Percentiles rank a stretch among this genome's conserved stretches.
These are phyloP conservation scores for Lithospermum erythrorhizon DNA, from an alignment of 257 asterid species.

Conservation along the genomic window DNA sequence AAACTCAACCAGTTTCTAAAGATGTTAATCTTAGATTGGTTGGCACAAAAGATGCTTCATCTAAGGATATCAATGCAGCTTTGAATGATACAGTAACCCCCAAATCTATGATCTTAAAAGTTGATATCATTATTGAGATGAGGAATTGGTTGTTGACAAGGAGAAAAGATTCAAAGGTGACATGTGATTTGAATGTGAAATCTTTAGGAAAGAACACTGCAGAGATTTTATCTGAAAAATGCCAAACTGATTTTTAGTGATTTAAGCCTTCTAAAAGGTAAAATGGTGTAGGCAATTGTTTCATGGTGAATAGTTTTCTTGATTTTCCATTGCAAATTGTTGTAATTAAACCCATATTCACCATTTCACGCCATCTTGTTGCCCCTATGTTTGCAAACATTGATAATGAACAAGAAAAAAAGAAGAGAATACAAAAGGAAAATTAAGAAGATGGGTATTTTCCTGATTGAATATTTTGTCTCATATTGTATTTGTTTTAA, in stretches of 20 bases:
- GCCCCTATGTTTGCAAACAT: neutral
- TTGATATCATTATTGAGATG: constrained; percentile 28
- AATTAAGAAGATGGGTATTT: neutral
- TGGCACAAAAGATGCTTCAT: constrained; percentile 13
- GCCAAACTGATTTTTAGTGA: constrained; percentile 22
- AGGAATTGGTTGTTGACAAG: constrained; percentile 29
- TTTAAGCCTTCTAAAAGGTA: too few species aligned
- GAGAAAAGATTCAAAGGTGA: constrained; percentile 14
- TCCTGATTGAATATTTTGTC: constrained; percentile 1
- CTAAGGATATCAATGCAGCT: constrained; percentile 12
- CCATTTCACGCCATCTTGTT: too few species aligned
- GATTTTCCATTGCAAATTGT: neutral
- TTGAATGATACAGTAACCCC: constrained; percentile 17
- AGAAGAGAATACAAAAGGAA: neutral
- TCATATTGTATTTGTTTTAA: neutral
- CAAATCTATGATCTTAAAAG: constrained; percentile 20
- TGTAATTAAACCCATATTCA: neutral
- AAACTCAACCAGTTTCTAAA: constrained; percentile 7
- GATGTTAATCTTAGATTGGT: constrained; percentile 14
- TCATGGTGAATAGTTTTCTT: neutral
- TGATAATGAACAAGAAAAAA: neutral
- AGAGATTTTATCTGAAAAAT: constrained; percentile 27
- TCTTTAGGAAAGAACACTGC: constrained; percentile 16
- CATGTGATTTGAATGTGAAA: constrained; percentile 42
- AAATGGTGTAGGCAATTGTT: neutral